Conservation (phyloP, 2,329 filamentous ascomycete species). For the Setomelanomma holmii region DNA sequence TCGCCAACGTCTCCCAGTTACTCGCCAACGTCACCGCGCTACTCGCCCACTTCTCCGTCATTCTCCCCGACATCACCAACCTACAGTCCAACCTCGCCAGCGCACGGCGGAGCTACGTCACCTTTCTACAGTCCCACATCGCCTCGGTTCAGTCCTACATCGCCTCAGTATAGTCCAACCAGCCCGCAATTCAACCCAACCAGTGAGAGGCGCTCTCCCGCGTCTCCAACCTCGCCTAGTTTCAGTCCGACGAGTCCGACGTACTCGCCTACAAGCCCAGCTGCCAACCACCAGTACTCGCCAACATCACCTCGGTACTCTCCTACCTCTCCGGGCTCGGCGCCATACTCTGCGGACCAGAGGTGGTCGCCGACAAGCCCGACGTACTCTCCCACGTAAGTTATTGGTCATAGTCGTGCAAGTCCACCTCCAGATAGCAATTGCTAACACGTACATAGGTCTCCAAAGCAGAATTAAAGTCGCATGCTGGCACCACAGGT, state of each 20-base stretch:
- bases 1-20: slow-evolving; percentile 63
- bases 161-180: slow-evolving; percentile 65
- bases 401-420: slow-evolving; percentile 38
- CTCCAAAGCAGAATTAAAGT: slow-evolving; percentile 42
- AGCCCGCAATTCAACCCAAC: slow-evolving; percentile 64
- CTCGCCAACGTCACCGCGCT: slow-evolving; percentile 60
- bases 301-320: slow-evolving; percentile 53
- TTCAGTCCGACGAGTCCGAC: slow-evolving; percentile 44
- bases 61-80: slow-evolving; percentile 55
- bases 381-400: slow-evolving; percentile 56
- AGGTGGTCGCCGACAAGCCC: slow-evolving; percentile 55
- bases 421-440: slow-evolving; percentile 1
- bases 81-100: slow-evolving; percentile 57
- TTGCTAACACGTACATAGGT: slow-evolving; percentile 37
- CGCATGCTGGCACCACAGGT: slow-evolving; percentile 1
- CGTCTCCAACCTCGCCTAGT: slow-evolving; percentile 54
- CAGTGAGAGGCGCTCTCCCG: slow-evolving; percentile 60
- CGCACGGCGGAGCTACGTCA: slow-evolving; percentile 42
- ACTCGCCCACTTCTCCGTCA: slow-evolving; percentile 59
- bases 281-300: slow-evolving; percentile 52
- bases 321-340: slow-evolving; percentile 45
- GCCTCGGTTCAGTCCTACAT: slow-evolving; percentile 62
- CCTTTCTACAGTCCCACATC: slow-evolving; percentile 64
- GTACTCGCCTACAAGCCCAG: slow-evolving; percentile 41
- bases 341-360: slow-evolving; percentile 34